Evolutionary conservation across 2,329 filamentous ascomycete species (phyloP), one percentile per base, ranked within the genome.

Genomic region (Didymella keratinophila): DNA sequence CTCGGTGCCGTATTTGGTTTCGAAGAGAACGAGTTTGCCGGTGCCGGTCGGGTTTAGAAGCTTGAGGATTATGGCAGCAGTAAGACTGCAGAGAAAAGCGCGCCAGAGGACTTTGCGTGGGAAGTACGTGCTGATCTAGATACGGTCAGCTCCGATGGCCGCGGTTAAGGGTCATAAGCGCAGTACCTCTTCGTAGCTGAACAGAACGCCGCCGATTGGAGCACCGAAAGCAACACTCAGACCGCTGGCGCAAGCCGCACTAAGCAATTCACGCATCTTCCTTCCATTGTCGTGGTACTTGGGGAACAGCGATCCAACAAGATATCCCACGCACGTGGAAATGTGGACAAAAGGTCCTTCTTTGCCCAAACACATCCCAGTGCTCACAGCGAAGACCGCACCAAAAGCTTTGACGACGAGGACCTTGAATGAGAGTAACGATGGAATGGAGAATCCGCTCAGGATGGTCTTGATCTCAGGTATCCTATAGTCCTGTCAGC

Each of bases 391-490:
- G 62, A 87, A 86, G 6, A 83, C 75, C 2, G 84, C 81, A 11
- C 85, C 85, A n/a, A 86, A 76, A 1, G 82, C 84, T 75, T 87
- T 87, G 56, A 86, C 80, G 14, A 83, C 48, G 3, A 87, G 74
- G 7, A 85, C 83, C 58, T 82, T 83, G 62, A 85, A 74, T 57
- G 82, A 81, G 2, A 87, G 78, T 60, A 86, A 85, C 44, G 83
- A 78, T 1, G 84, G 84, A 43, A 87, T 86, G 14, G 83, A 82
- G 69, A 87, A 87, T n/a, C 85, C 84, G 3, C 82, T 84, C 2
- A 87, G 72, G 37, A 87, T 84, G 1, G 84, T 86, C 70, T 87
- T 87, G 76, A 87, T 86, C 71, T 87, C 85, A 0, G 85, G 85
- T 32, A 87, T 87, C 0, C 41, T 43, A 3, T 21, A 11, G 2